Base-by-base conservation (phyloP, 352 stramenopile genomes). In the Globisporangium polare region DNA sequence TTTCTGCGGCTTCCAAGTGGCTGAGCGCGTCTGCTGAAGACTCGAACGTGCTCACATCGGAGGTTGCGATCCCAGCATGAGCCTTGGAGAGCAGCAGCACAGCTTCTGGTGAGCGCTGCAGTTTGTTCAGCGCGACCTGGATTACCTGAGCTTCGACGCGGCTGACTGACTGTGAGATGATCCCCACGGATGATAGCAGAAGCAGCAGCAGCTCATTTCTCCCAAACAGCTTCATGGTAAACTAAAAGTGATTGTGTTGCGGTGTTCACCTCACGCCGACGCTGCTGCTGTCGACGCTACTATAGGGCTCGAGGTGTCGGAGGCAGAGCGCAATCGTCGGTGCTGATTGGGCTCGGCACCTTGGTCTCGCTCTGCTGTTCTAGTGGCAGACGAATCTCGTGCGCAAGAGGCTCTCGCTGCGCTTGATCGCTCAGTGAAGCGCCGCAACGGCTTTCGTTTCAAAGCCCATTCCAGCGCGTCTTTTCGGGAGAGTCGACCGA, bases 91-190 rank as follows among this genome's bases (percentile, higher is more conserved):
- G 60, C 41, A 60, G 7, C 9, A 52, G 24, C 39, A 27, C 35
- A 5, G 35, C 60, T 43, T 65, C 60, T 4, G 39, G 45, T 0
- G 31, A 54, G 8, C 26, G 60, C 3, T 33, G 20, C 15, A 42
- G 20, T n/a, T 39, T 57, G 20, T 26, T 54, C 39, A 65, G 42
- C 60, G 51, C 22, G 22, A 65, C 41, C 49, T 60, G 60, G 22
- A 60, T 65, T 31, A 57, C 45, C 9, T 31, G 37, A 2, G 51
- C 51, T 7, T 55, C n/a, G 8, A 17, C 29, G 6, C 22, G n/a
- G 26, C n/a, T 26, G n/a, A 2, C 13, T 15, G 13, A 0, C 5
- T 47, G 22, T 18, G 20, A 49, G 24, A 22, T 39, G 22, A 39
- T 31, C 26, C 1, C 9, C 26, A 35, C 13, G 6, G 27, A 42